Conservation (phyloP, 139 green algal species). For the Micractinium sp. region DNA sequence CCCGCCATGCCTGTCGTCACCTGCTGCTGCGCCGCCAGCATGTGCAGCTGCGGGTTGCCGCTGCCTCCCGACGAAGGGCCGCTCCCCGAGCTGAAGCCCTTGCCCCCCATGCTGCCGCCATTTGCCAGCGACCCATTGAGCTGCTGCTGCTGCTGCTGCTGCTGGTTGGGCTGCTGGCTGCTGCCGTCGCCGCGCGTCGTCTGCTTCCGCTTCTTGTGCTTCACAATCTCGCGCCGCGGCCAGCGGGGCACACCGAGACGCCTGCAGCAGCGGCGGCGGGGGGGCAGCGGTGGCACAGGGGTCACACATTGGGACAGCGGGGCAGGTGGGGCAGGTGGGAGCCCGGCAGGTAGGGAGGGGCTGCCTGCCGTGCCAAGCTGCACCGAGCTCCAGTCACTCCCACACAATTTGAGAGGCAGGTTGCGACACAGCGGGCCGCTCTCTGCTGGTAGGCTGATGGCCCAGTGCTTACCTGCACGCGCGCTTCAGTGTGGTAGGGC, state of each 20-base stretch:
- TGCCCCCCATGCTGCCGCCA: background rate
- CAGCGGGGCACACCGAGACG: slow-evolving; percentile 57
- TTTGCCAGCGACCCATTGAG: background rate
- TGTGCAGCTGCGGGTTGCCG: background rate
- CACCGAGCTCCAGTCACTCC: too few species aligned
- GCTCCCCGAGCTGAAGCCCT: background rate
- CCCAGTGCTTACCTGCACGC: slow-evolving; percentile 4
- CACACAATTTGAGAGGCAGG: too few species aligned
- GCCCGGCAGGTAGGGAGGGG: too few species aligned
- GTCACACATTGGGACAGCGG: background rate
- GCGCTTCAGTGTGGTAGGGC: slow-evolving; percentile 60
- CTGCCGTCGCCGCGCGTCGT: background rate
- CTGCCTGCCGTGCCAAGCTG: too few species aligned
- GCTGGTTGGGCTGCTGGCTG: background rate
- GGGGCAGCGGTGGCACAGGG: background rate
- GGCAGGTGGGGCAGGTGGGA: background rate
- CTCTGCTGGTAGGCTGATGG: background rate
- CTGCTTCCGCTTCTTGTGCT: slow-evolving; percentile 38
- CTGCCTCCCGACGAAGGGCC: background rate
- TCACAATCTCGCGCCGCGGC: slow-evolving; percentile 59
- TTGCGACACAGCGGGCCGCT: background rate
- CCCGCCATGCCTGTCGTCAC: background rate
- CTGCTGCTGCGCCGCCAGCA: background rate
- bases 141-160: background rate
- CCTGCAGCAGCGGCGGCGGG: background rate